A percentile compares a stretch with the other conserved stretches of the same genome.
Evolutionary conservation across 1,139 yeast species (phyloP).

Genomic region (Pichiaceae sp.): DNA sequence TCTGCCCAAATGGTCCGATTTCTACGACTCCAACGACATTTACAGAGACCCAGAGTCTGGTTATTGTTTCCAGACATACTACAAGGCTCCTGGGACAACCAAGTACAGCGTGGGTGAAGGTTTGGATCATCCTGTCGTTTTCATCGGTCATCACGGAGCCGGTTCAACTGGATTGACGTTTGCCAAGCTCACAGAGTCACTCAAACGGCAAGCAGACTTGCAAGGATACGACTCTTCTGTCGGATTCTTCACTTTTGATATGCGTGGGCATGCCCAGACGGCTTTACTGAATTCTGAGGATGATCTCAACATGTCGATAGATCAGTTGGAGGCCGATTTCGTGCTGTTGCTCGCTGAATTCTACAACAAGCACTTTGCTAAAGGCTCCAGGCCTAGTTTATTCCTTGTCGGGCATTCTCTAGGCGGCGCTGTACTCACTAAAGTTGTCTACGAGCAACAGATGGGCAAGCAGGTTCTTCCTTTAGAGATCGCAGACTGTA

Average conservation of each 20-base stretch:
- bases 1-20: conserved; percentile 31
- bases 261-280: conserved; percentile 75
- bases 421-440: conserved; percentile 81
- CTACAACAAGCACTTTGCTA: conserved; percentile 12
- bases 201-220: conserved; percentile 19
- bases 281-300: conserved; percentile 16
- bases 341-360: conserved; percentile 36
- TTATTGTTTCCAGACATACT: conserved; percentile 48
- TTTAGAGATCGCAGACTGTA: conserved; percentile 14
- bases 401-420: conserved; percentile 82
- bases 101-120: not conserved
- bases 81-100: conserved; percentile 38
- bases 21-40: conserved; percentile 27
- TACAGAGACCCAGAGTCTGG: conserved; percentile 20
- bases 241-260: conserved; percentile 67
- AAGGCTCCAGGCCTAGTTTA: conserved; percentile 17
- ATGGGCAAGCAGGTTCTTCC: not conserved
- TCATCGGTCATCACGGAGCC: conserved; percentile 87
- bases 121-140: conserved; percentile 36
- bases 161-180: conserved; percentile 84
- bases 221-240: conserved; percentile 25
- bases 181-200: conserved; percentile 39
- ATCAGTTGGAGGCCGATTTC: conserved; percentile 51
- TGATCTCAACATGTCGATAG: conserved; percentile 29
- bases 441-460: conserved; percentile 23